Base-by-base conservation (phyloP, 2,329 filamentous ascomycete genomes). In the Botrytis fabae region DNA sequence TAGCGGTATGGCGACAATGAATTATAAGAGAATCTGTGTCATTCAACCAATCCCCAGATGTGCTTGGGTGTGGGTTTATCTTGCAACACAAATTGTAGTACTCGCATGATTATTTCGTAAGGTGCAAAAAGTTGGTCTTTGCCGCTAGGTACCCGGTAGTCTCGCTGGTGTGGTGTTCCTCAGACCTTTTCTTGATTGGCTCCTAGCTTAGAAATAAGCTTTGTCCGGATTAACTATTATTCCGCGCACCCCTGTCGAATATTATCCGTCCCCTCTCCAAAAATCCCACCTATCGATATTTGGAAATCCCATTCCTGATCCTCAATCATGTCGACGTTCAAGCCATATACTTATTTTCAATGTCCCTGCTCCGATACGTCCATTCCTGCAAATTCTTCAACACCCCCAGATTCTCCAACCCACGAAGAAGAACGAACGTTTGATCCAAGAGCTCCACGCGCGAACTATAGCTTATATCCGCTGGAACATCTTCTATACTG, bases 401-500 rank as follows among this genome's bases (percentile, higher is more conserved):
- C 81, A 54, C 76, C 76, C 16, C 69, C 77, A 9, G 76, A 78
- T 46, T 79, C 82, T 12, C 80, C 81, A 59, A 82, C 80, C 72
- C 90, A 93, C 69, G 90, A 93, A 74, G 92, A 94, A 76, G 93
- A 93, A 73, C 86, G 88, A 75, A 92, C 93, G 6, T 97, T 99
- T 82, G 93, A 99, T 81, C 94, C 96, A 2, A 90, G 92, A 78
- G 91, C 91, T 74, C 89, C 93, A 25, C 91, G 95, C 54, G 93
- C 96, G 73, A 96, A 94, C 82, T 98, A 94, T 85, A 95, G 94
- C 77, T 86, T 99, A 46, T 98, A 95, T 80, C 95, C 96, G 0
- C 90, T 98, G 62, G 95, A 98, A 80, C 91, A 98, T 81, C 88
- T 99, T 40, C 88, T 98, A 59, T 99, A 97, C 85, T 99, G 96